Evolutionary conservation across 2,329 filamentous ascomycete genomes (phyloP), one percentile per base, ranked within the genome.

Genomic region (Raffaelea arxii): DNA sequence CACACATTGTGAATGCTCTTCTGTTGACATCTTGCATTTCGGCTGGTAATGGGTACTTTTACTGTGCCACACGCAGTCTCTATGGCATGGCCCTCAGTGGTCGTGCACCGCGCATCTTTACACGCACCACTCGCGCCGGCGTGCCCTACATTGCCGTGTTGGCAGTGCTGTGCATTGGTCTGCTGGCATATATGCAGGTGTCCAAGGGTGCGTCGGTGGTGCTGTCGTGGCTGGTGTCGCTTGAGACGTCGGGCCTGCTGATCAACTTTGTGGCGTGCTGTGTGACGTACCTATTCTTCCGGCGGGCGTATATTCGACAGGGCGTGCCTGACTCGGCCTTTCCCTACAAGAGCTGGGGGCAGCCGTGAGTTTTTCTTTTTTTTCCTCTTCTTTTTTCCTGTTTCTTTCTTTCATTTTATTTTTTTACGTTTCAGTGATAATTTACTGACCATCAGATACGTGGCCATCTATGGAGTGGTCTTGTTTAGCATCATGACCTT

Each of bases 31-130:
- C 75, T 25, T 74, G 73, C 5, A 70, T 79, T 48, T 75, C 69
- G 44, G 77, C 77, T 3, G 76, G 75, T 2, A 79, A 80, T 60
- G 75, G 72, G 32, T 78, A 78, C 55, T 70, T 77, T 49, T 69
- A 68, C 54, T 59, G 62, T 25, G 65, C 61, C 0, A 65, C 66
- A 2, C 58, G 67, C 16, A 63, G 62, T 2, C 53, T 65, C 10
- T 68, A 60, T 53, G 62, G 60, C 1, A 54, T 67, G 2, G 61
- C 64, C 16, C 59, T 61, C 38, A 63, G 67, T 24, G 54, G 61
- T 3, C 66, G 67, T 41, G 67, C 67, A 0, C 65, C 64, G 0
- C 47, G 66, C 2, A 61, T 67, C 42, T 51, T 55, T 5, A 57
- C 58, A 11, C 64, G 62, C 10, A 59, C 58, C 35, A 52, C 54